Evolutionary conservation across 805 yeast species (phyloP).

Genomic region (Saccharomycopsis synnaedendra): DNA sequence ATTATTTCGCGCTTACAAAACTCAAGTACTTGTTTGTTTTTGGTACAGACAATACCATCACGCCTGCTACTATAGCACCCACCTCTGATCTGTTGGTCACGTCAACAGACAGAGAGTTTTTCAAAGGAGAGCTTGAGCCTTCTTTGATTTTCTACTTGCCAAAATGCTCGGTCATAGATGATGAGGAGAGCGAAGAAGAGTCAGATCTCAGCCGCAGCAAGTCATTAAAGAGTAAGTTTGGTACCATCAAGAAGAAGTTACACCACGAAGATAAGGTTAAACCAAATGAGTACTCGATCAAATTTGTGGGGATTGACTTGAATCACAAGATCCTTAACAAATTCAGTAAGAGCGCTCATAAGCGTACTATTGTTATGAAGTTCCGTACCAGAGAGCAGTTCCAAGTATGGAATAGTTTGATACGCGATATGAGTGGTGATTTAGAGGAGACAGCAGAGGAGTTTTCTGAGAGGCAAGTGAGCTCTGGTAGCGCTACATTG

Average conservation of each 20-base stretch:
- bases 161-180: slow-evolving; percentile 10
- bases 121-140: slow-evolving; percentile 14
- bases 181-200: background rate
- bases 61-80: background rate
- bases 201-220: background rate
- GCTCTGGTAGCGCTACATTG: background rate
- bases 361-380: slow-evolving; percentile 14
- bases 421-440: slow-evolving; percentile 15
- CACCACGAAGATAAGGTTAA: background rate
- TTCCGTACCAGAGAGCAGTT: slow-evolving; percentile 11
- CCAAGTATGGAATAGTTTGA: slow-evolving; percentile 13
- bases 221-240: slow-evolving; percentile 12
- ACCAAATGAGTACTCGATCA: slow-evolving; percentile 5
- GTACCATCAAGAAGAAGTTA: slow-evolving; percentile 8
- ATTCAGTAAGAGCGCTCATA: slow-evolving; percentile 16
- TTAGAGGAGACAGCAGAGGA: slow-evolving; percentile 13
- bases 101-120: slow-evolving; percentile 9
- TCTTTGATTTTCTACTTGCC: slow-evolving; percentile 15
- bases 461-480: slow-evolving; percentile 4
- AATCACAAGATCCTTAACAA: slow-evolving; percentile 13
- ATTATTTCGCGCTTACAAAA: slow-evolving; percentile 15
- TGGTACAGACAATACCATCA: slow-evolving; percentile 13
- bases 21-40: slow-evolving; percentile 14
- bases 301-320: slow-evolving; percentile 15
- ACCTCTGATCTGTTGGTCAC: slow-evolving; percentile 2